A percentile compares a stretch with the other conserved stretches of the same genome.
phyloP scores from a whole-genome alignment of 495 filamentous ascomycete genomes.

The Rusavskia elegans region DNA sequence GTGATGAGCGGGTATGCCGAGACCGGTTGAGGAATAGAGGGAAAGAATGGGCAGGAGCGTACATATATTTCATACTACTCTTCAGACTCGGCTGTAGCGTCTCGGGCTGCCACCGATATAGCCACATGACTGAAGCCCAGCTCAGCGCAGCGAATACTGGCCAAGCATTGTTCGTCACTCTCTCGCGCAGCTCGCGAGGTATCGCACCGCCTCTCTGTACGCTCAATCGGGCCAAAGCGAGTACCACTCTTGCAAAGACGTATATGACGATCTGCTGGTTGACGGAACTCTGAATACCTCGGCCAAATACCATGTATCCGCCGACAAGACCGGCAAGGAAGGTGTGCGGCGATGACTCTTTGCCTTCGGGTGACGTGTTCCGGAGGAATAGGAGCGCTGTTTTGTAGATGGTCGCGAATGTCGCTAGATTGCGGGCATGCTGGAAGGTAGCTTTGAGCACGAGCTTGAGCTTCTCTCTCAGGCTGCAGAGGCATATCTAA shows the following conservation, averaged over 20 bases:
- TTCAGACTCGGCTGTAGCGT: constrained; percentile 77
- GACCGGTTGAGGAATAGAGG: not conserved
- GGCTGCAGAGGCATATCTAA: constrained; percentile 22
- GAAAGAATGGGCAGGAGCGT: constrained; percentile 24
- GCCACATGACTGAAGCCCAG: constrained; percentile 90
- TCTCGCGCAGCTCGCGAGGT: constrained; percentile 25
- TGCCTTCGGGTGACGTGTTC: constrained; percentile 39
- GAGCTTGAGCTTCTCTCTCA: constrained; percentile 62
- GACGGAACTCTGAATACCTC: constrained; percentile 60
- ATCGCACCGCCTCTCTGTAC: constrained; percentile 45
- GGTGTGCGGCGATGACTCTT: constrained; percentile 55
- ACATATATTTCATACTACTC: constrained; percentile 98
- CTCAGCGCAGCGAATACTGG: constrained; percentile 74
- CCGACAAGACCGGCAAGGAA: constrained; percentile 85
- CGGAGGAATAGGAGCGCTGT: constrained; percentile 53
- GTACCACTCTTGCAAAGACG: constrained; percentile 80
- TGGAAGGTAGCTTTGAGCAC: constrained; percentile 74
- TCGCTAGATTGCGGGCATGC: constrained; percentile 81
- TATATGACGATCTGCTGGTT: constrained; percentile 98
- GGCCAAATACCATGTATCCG: constrained; percentile 86
- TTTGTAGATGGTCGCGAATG: constrained; percentile 87
- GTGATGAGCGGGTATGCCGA: not conserved
- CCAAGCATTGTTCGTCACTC: constrained; percentile 60
- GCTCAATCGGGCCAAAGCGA: constrained; percentile 68
- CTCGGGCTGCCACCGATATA: constrained; percentile 84